These are phyloP conservation scores for Fistulina hepatica DNA, from an alignment of 1,284 basidiomycete genomes.

Conservation along the genomic window DNA sequence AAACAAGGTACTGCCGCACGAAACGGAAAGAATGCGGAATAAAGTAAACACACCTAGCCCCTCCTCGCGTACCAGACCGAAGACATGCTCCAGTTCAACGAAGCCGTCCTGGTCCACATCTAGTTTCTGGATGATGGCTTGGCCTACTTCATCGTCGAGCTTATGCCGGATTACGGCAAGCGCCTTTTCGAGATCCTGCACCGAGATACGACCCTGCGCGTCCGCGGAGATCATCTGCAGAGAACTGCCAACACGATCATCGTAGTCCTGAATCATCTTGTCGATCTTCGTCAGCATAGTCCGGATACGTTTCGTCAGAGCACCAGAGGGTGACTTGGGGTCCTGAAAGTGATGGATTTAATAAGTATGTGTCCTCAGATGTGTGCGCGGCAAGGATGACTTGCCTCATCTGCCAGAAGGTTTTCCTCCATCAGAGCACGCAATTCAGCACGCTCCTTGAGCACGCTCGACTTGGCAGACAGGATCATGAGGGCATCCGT, in stretches of 20 bases:
- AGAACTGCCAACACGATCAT: slow-evolving; percentile 80
- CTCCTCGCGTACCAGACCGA: slow-evolving; percentile 71
- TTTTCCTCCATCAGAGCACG: slow-evolving; percentile 88
- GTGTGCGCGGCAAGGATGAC: slow-evolving; percentile 6
- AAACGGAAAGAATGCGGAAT: slow-evolving; percentile 1
- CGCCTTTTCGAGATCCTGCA: slow-evolving; percentile 84
- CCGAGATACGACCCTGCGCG: slow-evolving; percentile 84
- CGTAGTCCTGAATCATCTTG: slow-evolving; percentile 86
- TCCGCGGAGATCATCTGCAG: slow-evolving; percentile 94
- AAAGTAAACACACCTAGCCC: slow-evolving; percentile 60
- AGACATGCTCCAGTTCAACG: slow-evolving; percentile 78
- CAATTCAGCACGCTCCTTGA: slow-evolving; percentile 92
- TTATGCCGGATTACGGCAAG: slow-evolving; percentile 89
- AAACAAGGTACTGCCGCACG: slow-evolving; percentile 6
- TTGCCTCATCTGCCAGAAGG: slow-evolving; percentile 73
- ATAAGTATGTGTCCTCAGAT: not conserved
- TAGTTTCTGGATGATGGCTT: slow-evolving; percentile 84
- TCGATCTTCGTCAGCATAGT: slow-evolving; percentile 96
- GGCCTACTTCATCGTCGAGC: slow-evolving; percentile 85
- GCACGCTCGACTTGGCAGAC: slow-evolving; percentile 91
- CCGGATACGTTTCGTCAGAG: slow-evolving; percentile 89
- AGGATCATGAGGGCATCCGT: slow-evolving; percentile 87
- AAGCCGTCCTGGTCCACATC: slow-evolving; percentile 96
- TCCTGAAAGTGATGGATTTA: slow-evolving; percentile 36
- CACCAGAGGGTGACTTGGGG: slow-evolving; percentile 67